Evolutionary conservation across 768 basidiomycete species (phyloP).

Genomic region (Pholiota molesta): DNA sequence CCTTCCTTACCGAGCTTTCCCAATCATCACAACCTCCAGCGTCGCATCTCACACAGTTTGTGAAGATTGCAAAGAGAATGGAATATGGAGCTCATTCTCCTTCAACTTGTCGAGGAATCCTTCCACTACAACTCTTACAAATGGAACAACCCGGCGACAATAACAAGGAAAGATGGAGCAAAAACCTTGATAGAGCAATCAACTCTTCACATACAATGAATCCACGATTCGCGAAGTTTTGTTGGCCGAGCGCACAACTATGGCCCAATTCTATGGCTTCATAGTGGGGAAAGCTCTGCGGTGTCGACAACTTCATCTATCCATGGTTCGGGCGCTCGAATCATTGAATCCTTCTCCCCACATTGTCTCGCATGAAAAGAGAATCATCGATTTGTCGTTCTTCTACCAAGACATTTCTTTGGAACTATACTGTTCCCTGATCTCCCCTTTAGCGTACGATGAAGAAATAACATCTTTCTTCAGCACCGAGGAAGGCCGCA

Average conservation of each 20-base stretch:
- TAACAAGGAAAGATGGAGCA: conserved; percentile 46
- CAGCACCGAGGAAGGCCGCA: conserved; percentile 46
- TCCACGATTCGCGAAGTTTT: conserved; percentile 60
- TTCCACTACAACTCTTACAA: conserved; percentile 50
- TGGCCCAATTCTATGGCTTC: conserved; percentile 78
- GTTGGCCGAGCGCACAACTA: conserved; percentile 67
- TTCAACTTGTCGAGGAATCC: conserved; percentile 31
- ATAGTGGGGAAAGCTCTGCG: conserved; percentile 68
- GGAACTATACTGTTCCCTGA: conserved; percentile 62
- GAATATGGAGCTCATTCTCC: conserved; percentile 54
- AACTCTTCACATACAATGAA: conserved; percentile 57
- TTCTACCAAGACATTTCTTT: conserved; percentile 69
- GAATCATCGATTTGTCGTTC: conserved; percentile 62
- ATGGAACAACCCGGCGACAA: conserved; percentile 45
- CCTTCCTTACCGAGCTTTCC: conserved; percentile 60
- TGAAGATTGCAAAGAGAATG: conserved; percentile 55
- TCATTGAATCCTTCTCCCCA: conserved; percentile 35
- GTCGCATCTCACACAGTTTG: conserved; percentile 38
- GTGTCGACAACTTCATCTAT: conserved; percentile 64
- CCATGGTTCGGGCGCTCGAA: conserved; percentile 52
- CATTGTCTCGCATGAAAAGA: conserved; percentile 53
- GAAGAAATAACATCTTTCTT: conserved; percentile 61
- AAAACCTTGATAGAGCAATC: conserved; percentile 46
- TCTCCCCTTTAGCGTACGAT: conserved; percentile 57
- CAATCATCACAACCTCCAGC: conserved; percentile 38